Percentiles rank a stretch among this genome's conserved stretches.
phyloP scores from a whole-genome alignment of 2,329 filamentous ascomycete species.

The Amylocarpus encephaloides region DNA sequence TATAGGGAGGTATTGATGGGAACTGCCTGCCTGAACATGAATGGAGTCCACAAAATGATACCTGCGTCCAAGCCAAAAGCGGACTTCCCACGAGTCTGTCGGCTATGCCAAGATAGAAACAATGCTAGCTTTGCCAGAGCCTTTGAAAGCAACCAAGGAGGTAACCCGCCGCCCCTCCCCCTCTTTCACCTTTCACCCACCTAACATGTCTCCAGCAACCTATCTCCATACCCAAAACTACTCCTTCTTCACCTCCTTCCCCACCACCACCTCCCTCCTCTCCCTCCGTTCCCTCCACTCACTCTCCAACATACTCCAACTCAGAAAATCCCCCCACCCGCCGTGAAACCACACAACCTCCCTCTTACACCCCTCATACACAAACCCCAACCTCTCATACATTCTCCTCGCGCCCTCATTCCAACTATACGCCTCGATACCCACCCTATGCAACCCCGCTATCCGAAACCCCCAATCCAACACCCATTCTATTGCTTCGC shows the following conservation, averaged over 20 bases:
- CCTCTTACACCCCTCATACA: slow-evolving; percentile 31
- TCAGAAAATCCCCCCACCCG: slow-evolving; percentile 32
- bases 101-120: too few relatives aligned
- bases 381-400: slow-evolving; percentile 34
- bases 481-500: slow-evolving; percentile 35
- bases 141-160: background rate
- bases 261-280: background rate
- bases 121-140: background rate
- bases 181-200: too few relatives aligned
- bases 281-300: slow-evolving; percentile 25
- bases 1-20: too few relatives aligned
- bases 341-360: slow-evolving; percentile 33
- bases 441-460: slow-evolving; percentile 34
- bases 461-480: slow-evolving; percentile 32
- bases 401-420: slow-evolving; percentile 31
- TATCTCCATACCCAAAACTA: background rate
- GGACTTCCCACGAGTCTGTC: too few relatives aligned
- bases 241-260: slow-evolving; percentile 4
- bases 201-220: background rate
- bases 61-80: too few relatives aligned
- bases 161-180: too few relatives aligned
- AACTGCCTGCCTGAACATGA: too few relatives aligned
- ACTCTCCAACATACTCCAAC: slow-evolving; percentile 32
- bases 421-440: slow-evolving; percentile 31
- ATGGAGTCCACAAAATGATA: too few relatives aligned